These are phyloP conservation scores for Sarcodon sp. DNA, from an alignment of 768 basidiomycete species.

Conservation along the genomic window DNA sequence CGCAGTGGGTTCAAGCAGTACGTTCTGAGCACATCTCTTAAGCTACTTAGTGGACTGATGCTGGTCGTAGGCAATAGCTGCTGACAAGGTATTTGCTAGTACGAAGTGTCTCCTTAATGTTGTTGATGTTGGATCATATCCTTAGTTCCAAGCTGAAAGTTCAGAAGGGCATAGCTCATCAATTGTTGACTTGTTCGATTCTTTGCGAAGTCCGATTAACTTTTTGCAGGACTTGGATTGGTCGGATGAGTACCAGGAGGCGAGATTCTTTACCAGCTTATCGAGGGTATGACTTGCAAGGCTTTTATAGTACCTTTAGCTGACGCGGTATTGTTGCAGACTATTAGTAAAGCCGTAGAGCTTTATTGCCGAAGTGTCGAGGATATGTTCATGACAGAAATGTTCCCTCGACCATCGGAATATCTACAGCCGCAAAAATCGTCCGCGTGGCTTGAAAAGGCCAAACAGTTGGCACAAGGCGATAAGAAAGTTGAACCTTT, in stretches of 20 bases:
- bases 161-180: slow-evolving; percentile 87
- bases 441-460: slow-evolving; percentile 81
- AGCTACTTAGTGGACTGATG: not conserved
- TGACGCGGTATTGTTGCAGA: slow-evolving; percentile 31
- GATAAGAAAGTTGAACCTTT: slow-evolving; percentile 94
- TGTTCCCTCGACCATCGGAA: slow-evolving; percentile 78
- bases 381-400: slow-evolving; percentile 85
- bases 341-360: slow-evolving; percentile 82
- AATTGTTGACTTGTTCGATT: slow-evolving; percentile 92
- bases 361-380: slow-evolving; percentile 86
- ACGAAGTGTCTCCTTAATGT: not conserved
- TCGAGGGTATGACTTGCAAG: slow-evolving; percentile 49
- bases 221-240: slow-evolving; percentile 87
- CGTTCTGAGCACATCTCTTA: slow-evolving; percentile 17
- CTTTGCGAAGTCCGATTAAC: slow-evolving; percentile 78
- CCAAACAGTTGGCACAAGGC: slow-evolving; percentile 61
- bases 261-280: slow-evolving; percentile 79
- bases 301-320: not conserved
- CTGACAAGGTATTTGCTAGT: slow-evolving; percentile 49
- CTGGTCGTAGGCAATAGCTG: slow-evolving; percentile 52
- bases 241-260: slow-evolving; percentile 83
- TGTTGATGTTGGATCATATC: not conserved
- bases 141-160: slow-evolving; percentile 68
- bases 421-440: slow-evolving; percentile 77
- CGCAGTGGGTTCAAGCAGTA: slow-evolving; percentile 89